Evolutionary conservation across 352 stramenopile genomes (phyloP), one percentile per base, ranked within the genome.

Genomic region (Pythium aristosporum): DNA sequence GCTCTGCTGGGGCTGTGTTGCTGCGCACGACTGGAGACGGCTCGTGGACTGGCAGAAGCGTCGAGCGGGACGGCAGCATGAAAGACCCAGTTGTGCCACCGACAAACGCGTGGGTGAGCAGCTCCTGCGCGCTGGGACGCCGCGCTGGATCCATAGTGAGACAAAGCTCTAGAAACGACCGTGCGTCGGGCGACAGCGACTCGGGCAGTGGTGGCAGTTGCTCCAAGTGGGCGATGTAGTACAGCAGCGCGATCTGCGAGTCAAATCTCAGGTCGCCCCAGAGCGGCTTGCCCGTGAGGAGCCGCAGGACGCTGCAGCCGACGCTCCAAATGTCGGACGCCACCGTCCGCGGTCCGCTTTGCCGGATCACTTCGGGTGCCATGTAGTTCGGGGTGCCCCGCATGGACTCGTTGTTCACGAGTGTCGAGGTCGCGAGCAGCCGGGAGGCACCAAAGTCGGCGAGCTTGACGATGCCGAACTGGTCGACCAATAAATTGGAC

Each of bases 401-500:
- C 65, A 96, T 78, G 0, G 81, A 89, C 58, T 76, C 69, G 66
- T 70, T 76, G 52, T 75, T 82, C 62, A 74, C 43, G 41, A 79
- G 63, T 6, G 77, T 88, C 60, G 63, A 72, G 16, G 70, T 76
- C 67, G 76, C 84, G 15, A 87, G 79, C 18, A 90, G 68, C 7
- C 81, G 57, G 37, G 93, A 98, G 11, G 94, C 90, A 13, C 96
- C 94, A 77, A 98, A 98, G 69, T 98, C 94, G 7, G 92, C 92
- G 21, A 98, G 77, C 68, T 98, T 99, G 28, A 98, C 92, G 20
- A 91, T 74, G 36, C 96, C 96, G 55, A 92, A 81, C 63, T 98
- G 91, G 63, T 97, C 96, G 10, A 99, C 91, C 28, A 99, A 77
- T 55, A 99, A 91, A 61, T 99, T 99, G 28, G 83, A 86, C 7